Evolutionary conservation across 1,284 basidiomycete species (phyloP).

Genomic region (Trametes versicolor): DNA sequence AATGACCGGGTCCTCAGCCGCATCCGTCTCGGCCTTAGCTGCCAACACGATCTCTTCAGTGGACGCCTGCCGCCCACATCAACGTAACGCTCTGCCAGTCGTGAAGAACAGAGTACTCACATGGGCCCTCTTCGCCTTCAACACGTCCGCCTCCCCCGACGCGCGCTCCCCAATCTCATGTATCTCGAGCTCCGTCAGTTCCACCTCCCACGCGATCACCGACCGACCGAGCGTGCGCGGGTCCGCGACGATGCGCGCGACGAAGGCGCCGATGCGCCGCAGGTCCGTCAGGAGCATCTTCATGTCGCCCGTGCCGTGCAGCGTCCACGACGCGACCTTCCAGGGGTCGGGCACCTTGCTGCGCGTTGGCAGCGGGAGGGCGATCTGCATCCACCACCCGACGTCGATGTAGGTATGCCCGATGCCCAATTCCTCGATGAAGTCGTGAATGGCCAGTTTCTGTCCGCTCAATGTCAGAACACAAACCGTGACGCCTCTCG

Average conservation of each 20-base stretch:
- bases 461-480: not conserved
- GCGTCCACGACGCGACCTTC: constrained; percentile 3
- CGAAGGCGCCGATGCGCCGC: constrained; percentile 32
- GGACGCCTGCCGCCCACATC: constrained; percentile 15
- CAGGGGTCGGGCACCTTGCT: constrained; percentile 4
- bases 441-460: constrained; percentile 23
- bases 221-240: constrained; percentile 39
- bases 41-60: constrained; percentile 22
- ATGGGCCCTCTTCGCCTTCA: constrained; percentile 19
- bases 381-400: constrained; percentile 34
- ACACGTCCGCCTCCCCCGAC: constrained; percentile 28
- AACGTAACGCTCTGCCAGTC: not conserved
- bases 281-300: constrained; percentile 33
- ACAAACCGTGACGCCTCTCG: not conserved
- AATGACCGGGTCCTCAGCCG: not conserved
- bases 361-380: constrained; percentile 18
- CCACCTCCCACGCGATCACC: constrained; percentile 43
- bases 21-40: constrained; percentile 5
- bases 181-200: constrained; percentile 32
- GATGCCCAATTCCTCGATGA: constrained; percentile 23
- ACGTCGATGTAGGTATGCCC: constrained; percentile 33
- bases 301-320: constrained; percentile 29
- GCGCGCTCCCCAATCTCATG: constrained; percentile 28
- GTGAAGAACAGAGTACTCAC: constrained; percentile 5
- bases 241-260: constrained; percentile 38